Evolutionary conservation across 169 alveolate species (phyloP).

Genomic region (Plasmodium relictum): DNA sequence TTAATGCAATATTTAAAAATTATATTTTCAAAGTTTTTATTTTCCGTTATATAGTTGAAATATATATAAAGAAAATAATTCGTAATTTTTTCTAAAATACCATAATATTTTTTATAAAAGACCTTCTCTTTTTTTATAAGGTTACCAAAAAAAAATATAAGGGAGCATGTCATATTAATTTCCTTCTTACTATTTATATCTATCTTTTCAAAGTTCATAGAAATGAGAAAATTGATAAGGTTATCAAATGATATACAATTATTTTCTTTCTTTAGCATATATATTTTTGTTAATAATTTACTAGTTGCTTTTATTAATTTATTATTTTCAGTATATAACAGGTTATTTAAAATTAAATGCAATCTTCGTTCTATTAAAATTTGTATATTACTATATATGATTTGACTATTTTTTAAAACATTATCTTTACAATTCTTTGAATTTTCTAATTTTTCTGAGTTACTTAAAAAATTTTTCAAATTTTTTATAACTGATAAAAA

Average conservation of each 20-base stretch:
- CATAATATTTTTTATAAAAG: constrained; percentile 40
- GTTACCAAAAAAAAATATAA: constrained; percentile 39
- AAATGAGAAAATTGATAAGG: not conserved
- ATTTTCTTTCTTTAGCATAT: constrained; percentile 10
- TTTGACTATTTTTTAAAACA: constrained; percentile 3
- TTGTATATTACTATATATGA: constrained; percentile 1
- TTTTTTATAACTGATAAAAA: constrained; percentile 24
- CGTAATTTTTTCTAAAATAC: constrained; percentile 34
- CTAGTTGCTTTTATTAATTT: constrained; percentile 13
- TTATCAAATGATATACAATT: constrained; percentile 2
- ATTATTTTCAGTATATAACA: constrained; percentile 9
- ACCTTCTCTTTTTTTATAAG: constrained; percentile 43
- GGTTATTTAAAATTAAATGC: constrained; percentile 18
- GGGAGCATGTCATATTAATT: not conserved
- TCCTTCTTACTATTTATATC: not conserved
- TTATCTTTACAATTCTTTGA: not conserved
- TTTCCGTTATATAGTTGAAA: constrained; percentile 9
- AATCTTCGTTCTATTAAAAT: constrained; percentile 25
- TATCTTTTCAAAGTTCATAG: constrained; percentile 4
- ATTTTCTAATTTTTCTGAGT: not conserved
- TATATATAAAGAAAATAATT: constrained; percentile 33
- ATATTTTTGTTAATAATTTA: constrained; percentile 26
- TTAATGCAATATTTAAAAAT: constrained; percentile 51
- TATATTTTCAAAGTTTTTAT: constrained; percentile 1
- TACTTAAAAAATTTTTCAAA: constrained; percentile 7